These are phyloP conservation scores for Craterostigma plantagineum DNA, from an alignment of 257 asterid species.

Conservation along the genomic window DNA sequence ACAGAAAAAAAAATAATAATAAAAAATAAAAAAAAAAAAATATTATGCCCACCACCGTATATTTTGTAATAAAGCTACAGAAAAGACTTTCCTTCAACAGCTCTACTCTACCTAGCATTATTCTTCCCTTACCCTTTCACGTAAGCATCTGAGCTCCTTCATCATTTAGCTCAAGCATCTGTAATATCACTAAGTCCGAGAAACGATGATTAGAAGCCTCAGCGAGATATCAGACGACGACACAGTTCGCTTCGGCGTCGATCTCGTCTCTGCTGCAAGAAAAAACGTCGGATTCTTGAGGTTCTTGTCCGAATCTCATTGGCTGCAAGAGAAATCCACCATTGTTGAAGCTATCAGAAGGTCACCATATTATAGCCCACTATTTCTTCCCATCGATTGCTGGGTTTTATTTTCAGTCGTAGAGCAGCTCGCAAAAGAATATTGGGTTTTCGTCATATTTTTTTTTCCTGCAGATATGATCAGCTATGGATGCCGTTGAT, in stretches of 20 bases:
- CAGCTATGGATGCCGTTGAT: conserved; percentile 91
- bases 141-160: no score
- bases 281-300: conserved; percentile 48
- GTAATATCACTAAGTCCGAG: conserved; percentile 32
- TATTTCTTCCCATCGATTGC: no score
- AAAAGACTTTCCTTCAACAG: no score
- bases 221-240: conserved; percentile 43
- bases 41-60: no score
- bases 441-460: conserved; percentile 5
- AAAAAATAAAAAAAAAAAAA: no score
- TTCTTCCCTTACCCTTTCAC: no score
- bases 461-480: conserved; percentile 46
- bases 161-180: neutral
- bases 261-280: conserved; percentile 78
- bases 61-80: no score
- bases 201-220: conserved; percentile 26
- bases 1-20: no score
- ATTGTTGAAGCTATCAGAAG: conserved; percentile 68
- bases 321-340: conserved; percentile 37
- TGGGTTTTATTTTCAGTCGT: neutral
- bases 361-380: conserved; percentile 17
- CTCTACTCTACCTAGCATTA: no score
- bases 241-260: conserved; percentile 29
- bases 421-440: neutral
- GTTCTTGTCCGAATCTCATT: conserved; percentile 38